Percentiles rank a stretch among this genome's conserved stretches.
Conservation (phyloP, 495 filamentous ascomycete species). For the Sabuloglossum arenarium region DNA sequence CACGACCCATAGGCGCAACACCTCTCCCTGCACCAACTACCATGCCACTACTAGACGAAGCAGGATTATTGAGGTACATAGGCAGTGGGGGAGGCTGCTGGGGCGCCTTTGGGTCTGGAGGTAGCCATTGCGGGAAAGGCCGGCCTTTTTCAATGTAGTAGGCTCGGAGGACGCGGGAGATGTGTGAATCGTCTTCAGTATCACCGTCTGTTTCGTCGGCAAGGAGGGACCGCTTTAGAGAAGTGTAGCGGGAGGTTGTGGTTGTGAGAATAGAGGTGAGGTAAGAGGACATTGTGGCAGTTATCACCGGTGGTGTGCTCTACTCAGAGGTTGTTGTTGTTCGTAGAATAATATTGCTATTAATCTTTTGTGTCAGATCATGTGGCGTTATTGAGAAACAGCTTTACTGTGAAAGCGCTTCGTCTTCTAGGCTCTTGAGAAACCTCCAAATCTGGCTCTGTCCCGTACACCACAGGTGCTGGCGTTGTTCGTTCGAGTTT, state of each 20-base stretch:
- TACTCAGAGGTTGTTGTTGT: background rate
- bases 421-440: background rate
- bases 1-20: slow-evolving; percentile 18
- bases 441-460: background rate
- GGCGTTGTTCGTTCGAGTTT: background rate
- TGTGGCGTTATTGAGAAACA: background rate
- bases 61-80: slow-evolving; percentile 27
- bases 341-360: background rate
- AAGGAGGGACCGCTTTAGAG: slow-evolving; percentile 59
- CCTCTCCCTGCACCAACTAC: slow-evolving; percentile 17
- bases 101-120: slow-evolving; percentile 57
- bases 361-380: too few relatives aligned
- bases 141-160: slow-evolving; percentile 85
- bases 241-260: slow-evolving; percentile 58
- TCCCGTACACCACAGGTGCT: background rate
- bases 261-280: slow-evolving; percentile 58
- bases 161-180: slow-evolving; percentile 81
- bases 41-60: too few relatives aligned
- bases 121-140: slow-evolving; percentile 74
- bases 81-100: slow-evolving; percentile 28
- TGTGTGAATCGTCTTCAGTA: slow-evolving; percentile 84
- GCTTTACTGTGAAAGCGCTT: background rate
- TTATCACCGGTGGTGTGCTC: background rate
- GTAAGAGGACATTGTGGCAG: slow-evolving; percentile 49
- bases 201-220: slow-evolving; percentile 68